These are phyloP conservation scores for Venturia carpophila DNA, from an alignment of 2,329 filamentous ascomycete genomes.

Conservation along the genomic window DNA sequence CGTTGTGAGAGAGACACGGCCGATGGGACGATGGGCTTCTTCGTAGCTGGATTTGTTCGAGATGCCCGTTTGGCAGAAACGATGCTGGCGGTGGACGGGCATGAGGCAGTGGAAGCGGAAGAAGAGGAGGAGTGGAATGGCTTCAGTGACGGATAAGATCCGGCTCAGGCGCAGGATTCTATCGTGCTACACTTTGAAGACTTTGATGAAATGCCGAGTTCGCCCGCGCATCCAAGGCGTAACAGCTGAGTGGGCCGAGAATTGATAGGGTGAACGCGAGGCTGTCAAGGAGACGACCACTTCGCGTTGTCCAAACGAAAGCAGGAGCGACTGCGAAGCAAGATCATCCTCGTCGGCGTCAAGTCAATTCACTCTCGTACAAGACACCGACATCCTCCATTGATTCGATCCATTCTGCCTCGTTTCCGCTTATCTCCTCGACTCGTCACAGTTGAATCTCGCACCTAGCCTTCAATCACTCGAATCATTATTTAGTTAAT, in stretches of 20 bases:
- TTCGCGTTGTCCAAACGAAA: no score
- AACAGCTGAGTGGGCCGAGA: background rate
- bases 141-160: constrained; percentile 15
- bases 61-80: background rate
- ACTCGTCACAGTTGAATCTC: no score
- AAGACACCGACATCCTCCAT: background rate
- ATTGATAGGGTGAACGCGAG: background rate
- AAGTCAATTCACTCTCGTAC: background rate
- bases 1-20: constrained; percentile 73
- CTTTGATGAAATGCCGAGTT: background rate
- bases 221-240: background rate
- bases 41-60: constrained; percentile 67
- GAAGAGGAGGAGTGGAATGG: constrained; percentile 14
- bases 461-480: no score
- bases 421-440: background rate
- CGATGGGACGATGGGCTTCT: constrained; percentile 88
- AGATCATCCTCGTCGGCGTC: background rate
- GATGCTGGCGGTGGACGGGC: background rate
- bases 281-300: background rate
- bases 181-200: background rate
- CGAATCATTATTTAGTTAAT: background rate
- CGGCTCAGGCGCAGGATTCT: background rate
- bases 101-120: constrained; percentile 4
- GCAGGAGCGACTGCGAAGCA: background rate
- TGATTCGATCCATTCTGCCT: background rate